Conservation (phyloP, 345 rosid genomes). For the Nephelium lappaceum region DNA sequence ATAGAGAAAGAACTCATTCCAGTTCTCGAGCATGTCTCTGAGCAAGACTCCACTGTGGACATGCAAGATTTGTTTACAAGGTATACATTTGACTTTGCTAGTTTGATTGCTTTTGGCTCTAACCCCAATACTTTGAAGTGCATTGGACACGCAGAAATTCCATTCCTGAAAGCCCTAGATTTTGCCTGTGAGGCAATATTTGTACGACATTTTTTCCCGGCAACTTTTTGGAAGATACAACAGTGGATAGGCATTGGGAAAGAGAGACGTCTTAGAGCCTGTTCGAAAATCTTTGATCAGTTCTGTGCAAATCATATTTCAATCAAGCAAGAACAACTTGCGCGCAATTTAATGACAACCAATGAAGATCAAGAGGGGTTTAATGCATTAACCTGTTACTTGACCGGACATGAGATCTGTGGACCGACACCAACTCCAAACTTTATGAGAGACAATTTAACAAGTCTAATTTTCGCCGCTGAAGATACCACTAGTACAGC, state of each 20-base stretch:
- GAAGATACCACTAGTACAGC: constrained; percentile 21
- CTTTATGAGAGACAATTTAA: constrained; percentile 14
- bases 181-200: not conserved
- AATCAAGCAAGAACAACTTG: not conserved
- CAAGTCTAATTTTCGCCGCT: constrained; percentile 22
- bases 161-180: not conserved
- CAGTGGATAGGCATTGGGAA: constrained; percentile 21
- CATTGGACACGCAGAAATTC: not conserved
- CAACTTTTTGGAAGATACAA: not conserved
- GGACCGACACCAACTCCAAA: not conserved
- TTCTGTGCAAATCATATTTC: not conserved
- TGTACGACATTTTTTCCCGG: not conserved
- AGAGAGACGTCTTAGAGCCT: constrained; percentile 18
- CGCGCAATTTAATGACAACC: not conserved
- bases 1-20: constrained; percentile 17
- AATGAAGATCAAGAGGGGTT: not conserved
- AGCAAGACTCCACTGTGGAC: not conserved
- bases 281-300: not conserved
- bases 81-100: constrained; percentile 25
- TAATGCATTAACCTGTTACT: constrained; percentile 9
- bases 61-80: constrained; percentile 28
- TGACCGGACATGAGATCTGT: not conserved
- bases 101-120: not conserved
- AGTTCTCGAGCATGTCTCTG: constrained; percentile 13
- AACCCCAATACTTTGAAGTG: not conserved